phyloP scores from a whole-genome alignment of 2,329 filamentous ascomycete genomes.

The Trichoderma sp. region DNA sequence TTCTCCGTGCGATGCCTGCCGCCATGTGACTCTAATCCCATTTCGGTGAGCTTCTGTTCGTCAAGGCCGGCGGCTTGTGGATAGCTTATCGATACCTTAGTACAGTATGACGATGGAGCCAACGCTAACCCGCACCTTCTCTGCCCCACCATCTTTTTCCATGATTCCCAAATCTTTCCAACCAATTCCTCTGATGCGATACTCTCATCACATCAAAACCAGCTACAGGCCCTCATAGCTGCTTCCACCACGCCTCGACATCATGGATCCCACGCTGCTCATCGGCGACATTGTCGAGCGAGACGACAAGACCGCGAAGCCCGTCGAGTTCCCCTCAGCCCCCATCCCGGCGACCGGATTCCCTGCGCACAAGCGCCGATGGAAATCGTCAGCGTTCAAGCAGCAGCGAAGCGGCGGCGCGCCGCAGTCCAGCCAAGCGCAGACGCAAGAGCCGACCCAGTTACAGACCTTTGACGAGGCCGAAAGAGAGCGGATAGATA shows the following conservation, averaged over 20 bases:
- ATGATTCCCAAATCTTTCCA: neutral
- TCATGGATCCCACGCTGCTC: slow-evolving; percentile 54
- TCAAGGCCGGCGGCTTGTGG: neutral
- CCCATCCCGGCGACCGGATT: slow-evolving; percentile 66
- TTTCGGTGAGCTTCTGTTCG: neutral
- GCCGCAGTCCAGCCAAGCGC: neutral
- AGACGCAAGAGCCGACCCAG: neutral
- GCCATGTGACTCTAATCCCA: neutral
- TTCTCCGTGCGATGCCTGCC: neutral
- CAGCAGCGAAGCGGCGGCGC: slow-evolving; percentile 47
- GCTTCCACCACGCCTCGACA: neutral
- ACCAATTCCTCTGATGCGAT: neutral
- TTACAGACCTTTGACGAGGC: slow-evolving; percentile 45
- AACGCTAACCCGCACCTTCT: neutral
- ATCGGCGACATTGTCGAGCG: slow-evolving; percentile 82
- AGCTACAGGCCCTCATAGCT: neutral
- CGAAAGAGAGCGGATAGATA: slow-evolving; percentile 74
- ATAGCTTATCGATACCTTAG: slow-evolving; percentile 18
- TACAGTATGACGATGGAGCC: neutral
- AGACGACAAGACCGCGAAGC: slow-evolving; percentile 58
- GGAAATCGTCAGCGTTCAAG: slow-evolving; percentile 76
- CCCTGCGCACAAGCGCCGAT: slow-evolving; percentile 82
- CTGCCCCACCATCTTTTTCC: slow-evolving; percentile 21
- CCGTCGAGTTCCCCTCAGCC: slow-evolving; percentile 60
- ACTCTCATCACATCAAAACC: neutral